Conservation (phyloP, 2,329 filamentous ascomycete species). For the Escovopsis sp. region DNA sequence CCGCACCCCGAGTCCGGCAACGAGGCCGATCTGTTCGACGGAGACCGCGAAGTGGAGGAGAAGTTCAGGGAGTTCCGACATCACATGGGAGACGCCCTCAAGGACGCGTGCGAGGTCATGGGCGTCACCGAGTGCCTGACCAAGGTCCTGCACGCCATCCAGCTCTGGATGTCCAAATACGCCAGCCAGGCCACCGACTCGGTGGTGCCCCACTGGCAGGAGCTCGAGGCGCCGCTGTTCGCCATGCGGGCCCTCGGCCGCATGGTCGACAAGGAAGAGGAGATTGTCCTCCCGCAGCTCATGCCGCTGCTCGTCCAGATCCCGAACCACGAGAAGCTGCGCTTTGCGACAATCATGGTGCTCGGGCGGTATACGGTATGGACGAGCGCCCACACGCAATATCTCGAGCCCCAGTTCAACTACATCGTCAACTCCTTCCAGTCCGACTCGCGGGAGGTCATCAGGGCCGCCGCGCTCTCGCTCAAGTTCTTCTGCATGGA, state of each 20-base stretch:
- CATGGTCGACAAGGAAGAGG: constrained; percentile 86
- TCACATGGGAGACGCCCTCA: constrained; percentile 93
- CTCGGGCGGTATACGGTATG: constrained; percentile 94
- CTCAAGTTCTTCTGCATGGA: constrained; percentile 97
- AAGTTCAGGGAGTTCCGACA: constrained; percentile 95
- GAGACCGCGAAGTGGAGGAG: constrained; percentile 88
- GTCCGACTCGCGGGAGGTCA: constrained; percentile 76
- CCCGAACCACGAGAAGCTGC: constrained; percentile 91
- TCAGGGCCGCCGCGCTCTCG: constrained; percentile 79
- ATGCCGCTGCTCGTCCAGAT: constrained; percentile 92
- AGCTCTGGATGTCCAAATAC: constrained; percentile 76
- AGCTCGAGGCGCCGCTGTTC: constrained; percentile 88
- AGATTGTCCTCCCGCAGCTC: constrained; percentile 72
- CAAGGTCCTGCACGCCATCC: constrained; percentile 77
- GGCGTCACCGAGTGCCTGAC: constrained; percentile 80
- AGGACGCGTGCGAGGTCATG: constrained; percentile 93
- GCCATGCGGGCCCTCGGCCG: constrained; percentile 91
- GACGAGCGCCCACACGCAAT: constrained; percentile 88
- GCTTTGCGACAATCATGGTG: constrained; percentile 96
- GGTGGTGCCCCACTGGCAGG: constrained; percentile 86
- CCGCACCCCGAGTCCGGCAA: constrained; percentile 60
- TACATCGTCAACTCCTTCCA: constrained; percentile 92
- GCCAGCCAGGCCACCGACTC: constrained; percentile 58
- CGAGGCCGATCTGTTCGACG: constrained; percentile 79
- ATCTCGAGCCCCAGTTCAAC: constrained; percentile 80